Base-by-base conservation (phyloP, 331 rosid genomes). In the Saraca asoca region DNA sequence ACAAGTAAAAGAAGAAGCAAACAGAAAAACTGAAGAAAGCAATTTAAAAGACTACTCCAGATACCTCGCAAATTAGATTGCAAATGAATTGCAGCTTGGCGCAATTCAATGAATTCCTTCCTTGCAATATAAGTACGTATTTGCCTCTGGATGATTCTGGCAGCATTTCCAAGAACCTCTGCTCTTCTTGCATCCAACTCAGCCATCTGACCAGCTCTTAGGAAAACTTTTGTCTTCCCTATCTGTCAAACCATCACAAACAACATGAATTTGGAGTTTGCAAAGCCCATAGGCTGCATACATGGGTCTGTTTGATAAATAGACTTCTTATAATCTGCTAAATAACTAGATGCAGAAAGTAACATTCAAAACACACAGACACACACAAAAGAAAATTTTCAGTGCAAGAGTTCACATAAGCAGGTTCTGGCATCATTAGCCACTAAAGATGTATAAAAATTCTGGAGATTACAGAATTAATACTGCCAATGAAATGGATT, bases 141-240 rank as follows among this genome's bases (percentile, higher is more conserved):
- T 87, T 92, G 96, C 85, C 95, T 82, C 80, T 92, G 98, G 73
- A 92, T 83, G 58, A 79, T 74, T 75, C 95, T 85, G 12, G 98
- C 98, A 17, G 98, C 98, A 72, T 85, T 85, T 73, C 98, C 96
- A 57, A 92, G 96, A 77, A 92, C 92, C 79, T 89, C 91, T 67
- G 94, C 85, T 81, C 98, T 90, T 85, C 91, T 93, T 61, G 98
- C 86, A 87, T 93, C 98, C 81, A 93, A 68, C 78, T 89, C 90
- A 44, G 98, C 98, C 98, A 93, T 93, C 80, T 93, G 97, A 46
- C 98, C 98, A 63, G 96, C 98, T 79, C 98, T 77, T 62, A 93
- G 85, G 71, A 93, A 93, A 68, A 93, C 85, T 80, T 92, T 92
- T 56, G 91, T 33, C 83, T 93, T 93, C 55, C 98, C 98, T 72